Evolutionary conservation across 2,329 filamentous ascomycete genomes (phyloP), one percentile per base, ranked within the genome.

Genomic region (Aureobasidium sp.): DNA sequence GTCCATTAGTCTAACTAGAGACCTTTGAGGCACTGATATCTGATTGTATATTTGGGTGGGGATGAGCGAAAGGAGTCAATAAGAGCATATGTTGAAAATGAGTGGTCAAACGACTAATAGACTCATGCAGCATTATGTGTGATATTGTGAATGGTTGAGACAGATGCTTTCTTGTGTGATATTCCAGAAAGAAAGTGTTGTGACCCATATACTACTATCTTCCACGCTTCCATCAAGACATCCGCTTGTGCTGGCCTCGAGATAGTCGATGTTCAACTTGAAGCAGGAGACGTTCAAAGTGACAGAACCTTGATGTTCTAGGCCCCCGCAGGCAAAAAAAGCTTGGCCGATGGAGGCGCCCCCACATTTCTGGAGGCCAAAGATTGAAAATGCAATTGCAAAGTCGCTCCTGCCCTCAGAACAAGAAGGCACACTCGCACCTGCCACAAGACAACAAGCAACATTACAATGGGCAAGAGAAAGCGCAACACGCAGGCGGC

Each of bases 401-500:
- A 41, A 56, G 52, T 56, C n/a, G 39, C 7, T 27, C 34, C 20
- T 52, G 20, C 27, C 29, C 36, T 43, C 5, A 2, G 27, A 41
- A 8, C n/a, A 53, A 41, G 36, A 43, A 32, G 29, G 8, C 29
- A 32, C 8, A 29, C 20, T 56, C 12, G 39, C 7, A 12, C 34
- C 20, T 52, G 26, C 29, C 24, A 29, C 3, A 2, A 27, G 41
- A 8, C n/a, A 53, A 41, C 51, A 29, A 32, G 12, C 27, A 20
- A 3, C 46, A n/a, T 10, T 15, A 29, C 5, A 12, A 63, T 63
- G 61, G 61, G 41, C 50, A 63, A 63, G 55, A 57, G 61, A 39
- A 63, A 63, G 55, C 61, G 61, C 46, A 63, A 53, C 48, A 48
- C 46, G 1, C 53, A 63, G 47, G 47, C 41, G 12, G n/a, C 27